Conservation (phyloP, 2,329 filamentous ascomycete genomes). For the Polytolypa hystricis region DNA sequence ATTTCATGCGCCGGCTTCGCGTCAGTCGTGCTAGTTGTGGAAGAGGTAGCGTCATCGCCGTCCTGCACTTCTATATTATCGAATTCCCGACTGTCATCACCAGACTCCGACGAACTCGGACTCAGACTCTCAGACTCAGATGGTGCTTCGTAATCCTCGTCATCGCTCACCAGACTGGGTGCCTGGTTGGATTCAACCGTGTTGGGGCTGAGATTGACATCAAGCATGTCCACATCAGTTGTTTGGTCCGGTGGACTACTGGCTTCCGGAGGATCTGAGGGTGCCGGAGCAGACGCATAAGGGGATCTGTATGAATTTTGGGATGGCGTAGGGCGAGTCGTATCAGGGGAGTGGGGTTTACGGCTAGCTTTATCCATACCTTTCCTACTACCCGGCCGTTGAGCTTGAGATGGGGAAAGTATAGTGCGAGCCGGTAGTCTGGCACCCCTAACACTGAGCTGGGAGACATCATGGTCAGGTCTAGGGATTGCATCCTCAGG, state of each 20-base stretch:
- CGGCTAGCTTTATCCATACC: slow-evolving; percentile 33
- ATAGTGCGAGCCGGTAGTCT: slow-evolving; percentile 47
- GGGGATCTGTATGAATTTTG: slow-evolving; percentile 19
- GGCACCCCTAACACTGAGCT: slow-evolving; percentile 19
- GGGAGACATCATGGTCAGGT: slow-evolving; percentile 12
- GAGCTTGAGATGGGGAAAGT: slow-evolving; percentile 40
- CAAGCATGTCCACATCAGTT: slow-evolving; percentile 38
- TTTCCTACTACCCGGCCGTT: slow-evolving; percentile 49
- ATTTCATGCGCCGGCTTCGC: slow-evolving; percentile 24
- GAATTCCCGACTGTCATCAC: slow-evolving; percentile 44
- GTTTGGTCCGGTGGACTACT: background rate
- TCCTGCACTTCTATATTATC: slow-evolving; percentile 36
- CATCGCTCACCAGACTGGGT: slow-evolving; percentile 68
- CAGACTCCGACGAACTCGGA: slow-evolving; percentile 34
- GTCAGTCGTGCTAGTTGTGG: slow-evolving; percentile 23
- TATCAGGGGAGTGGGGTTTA: slow-evolving; percentile 31
- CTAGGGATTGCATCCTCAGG: slow-evolving; percentile 17
- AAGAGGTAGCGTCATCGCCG: slow-evolving; percentile 28
- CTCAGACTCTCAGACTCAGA: slow-evolving; percentile 53
- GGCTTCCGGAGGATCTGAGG: slow-evolving; percentile 11
- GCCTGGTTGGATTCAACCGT: slow-evolving; percentile 64
- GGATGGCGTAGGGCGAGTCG: slow-evolving; percentile 24
- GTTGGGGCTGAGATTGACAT: slow-evolving; percentile 54
- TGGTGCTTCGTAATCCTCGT: slow-evolving; percentile 59
- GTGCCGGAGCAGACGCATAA: slow-evolving; percentile 25